Evolutionary conservation across 495 filamentous ascomycete species (phyloP).

Genomic region (Penicillium turbatum): DNA sequence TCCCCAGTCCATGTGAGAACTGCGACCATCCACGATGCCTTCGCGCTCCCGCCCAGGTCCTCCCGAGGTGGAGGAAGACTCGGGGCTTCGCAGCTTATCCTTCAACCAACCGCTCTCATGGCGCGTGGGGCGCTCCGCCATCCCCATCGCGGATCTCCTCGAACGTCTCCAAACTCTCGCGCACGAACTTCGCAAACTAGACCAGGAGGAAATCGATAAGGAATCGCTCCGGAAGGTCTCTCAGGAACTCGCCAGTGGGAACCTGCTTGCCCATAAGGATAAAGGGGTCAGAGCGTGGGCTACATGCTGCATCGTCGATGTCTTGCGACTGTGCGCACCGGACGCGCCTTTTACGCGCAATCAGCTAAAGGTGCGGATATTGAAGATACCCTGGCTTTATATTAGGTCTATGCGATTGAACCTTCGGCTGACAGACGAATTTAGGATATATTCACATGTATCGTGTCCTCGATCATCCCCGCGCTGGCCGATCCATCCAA

Average conservation of each 20-base stretch:
- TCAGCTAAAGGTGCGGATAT: constrained; percentile 76
- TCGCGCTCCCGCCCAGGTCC: constrained; percentile 46
- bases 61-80: constrained; percentile 35
- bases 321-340: constrained; percentile 88
- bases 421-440: not conserved
- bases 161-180: constrained; percentile 73
- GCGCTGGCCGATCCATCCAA: constrained; percentile 82
- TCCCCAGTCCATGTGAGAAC: constrained; percentile 23
- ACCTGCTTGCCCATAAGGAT: constrained; percentile 86
- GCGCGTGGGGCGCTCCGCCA: constrained; percentile 80
- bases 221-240: constrained; percentile 78
- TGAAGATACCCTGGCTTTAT: not conserved
- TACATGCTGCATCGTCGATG: constrained; percentile 86
- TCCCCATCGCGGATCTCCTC: constrained; percentile 77
- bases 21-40: constrained; percentile 39
- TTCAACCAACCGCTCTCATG: constrained; percentile 90
- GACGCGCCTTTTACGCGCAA: constrained; percentile 88
- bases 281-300: constrained; percentile 85
- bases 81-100: constrained; percentile 39
- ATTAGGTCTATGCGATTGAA: not conserved
- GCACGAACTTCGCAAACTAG: constrained; percentile 78
- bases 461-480: constrained; percentile 76
- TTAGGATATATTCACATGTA: constrained; percentile 90
- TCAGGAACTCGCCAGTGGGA: constrained; percentile 79
- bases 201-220: constrained; percentile 81